phyloP scores from a whole-genome alignment of 2,329 filamentous ascomycete species.

The Paracorniculantispora psalliotae region DNA sequence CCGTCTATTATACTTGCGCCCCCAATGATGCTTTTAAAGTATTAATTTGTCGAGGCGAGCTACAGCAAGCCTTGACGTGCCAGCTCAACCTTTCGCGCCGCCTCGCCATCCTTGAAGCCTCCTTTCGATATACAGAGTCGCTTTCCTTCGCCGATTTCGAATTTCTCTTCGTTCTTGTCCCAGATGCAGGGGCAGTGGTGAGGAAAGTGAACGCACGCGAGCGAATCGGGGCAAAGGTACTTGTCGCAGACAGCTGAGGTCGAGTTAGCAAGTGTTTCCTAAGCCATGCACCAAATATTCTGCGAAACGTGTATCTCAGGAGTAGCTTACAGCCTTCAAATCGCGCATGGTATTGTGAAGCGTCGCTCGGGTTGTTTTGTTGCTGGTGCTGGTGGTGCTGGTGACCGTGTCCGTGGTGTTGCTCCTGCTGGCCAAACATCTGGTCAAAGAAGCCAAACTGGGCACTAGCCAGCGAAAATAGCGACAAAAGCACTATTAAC shows the following conservation, averaged over 20 bases:
- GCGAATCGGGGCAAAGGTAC: constrained; percentile 89
- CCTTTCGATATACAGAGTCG: constrained; percentile 71
- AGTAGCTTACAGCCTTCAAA: constrained; percentile 58
- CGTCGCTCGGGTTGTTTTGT: constrained; percentile 82
- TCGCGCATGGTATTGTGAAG: constrained; percentile 67
- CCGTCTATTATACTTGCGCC: neutral
- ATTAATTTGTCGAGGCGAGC: constrained; percentile 13
- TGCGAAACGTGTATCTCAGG: neutral
- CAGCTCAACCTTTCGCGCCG: constrained; percentile 70
- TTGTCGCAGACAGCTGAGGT: constrained; percentile 74
- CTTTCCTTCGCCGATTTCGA: constrained; percentile 66
- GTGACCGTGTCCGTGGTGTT: constrained; percentile 39
- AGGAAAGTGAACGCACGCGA: constrained; percentile 92
- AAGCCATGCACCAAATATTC: too few species aligned
- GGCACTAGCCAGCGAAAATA: constrained; percentile 59
- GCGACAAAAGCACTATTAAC: constrained; percentile 47
- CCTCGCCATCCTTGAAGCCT: constrained; percentile 67
- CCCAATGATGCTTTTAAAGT: neutral
- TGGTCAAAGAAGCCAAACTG: constrained; percentile 98
- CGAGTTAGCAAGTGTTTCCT: neutral
- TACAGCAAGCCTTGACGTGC: constrained; percentile 73
- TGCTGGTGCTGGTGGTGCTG: constrained; percentile 46
- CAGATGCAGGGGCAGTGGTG: constrained; percentile 95
- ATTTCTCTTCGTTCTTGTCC: constrained; percentile 70
- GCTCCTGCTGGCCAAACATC: constrained; percentile 69